A percentile compares a stretch with the other conserved stretches of the same genome.
These are phyloP conservation scores for Styphnolobium japonicum DNA, from an alignment of 306 rosid species.

Conservation along the genomic window DNA sequence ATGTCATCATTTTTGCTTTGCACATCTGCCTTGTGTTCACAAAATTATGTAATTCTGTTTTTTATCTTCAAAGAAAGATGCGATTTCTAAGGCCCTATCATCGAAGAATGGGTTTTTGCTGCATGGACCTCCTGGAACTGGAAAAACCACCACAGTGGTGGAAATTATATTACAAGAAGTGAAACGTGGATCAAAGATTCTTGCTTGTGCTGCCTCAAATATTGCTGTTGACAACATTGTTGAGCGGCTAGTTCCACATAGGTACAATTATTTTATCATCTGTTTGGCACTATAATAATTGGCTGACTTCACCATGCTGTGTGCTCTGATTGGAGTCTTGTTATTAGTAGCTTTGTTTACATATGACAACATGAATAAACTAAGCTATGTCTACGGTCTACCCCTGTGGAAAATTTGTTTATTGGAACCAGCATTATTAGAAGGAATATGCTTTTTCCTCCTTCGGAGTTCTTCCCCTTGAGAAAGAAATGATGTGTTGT, in stretches of 20 bases:
- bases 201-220: conserved; percentile 97
- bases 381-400: not conserved
- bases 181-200: conserved; percentile 92
- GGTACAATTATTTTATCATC: conserved; percentile 42
- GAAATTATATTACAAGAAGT: conserved; percentile 97
- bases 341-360: not conserved
- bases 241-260: conserved; percentile 84
- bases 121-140: conserved; percentile 99
- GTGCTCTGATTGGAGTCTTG: not conserved
- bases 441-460: not conserved
- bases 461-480: not conserved
- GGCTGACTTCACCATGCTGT: not conserved
- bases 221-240: conserved; percentile 99
- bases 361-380: not conserved
- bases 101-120: conserved; percentile 84
- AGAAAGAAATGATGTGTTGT: not conserved
- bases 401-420: not conserved
- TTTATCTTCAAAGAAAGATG: conserved; percentile 62
- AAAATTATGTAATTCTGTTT: conserved; percentile 24
- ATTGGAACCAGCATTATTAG: not conserved
- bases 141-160: conserved; percentile 96
- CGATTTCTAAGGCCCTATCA: conserved; percentile 85
- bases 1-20: conserved; percentile 16
- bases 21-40: conserved; percentile 18
- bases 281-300: not conserved